Percentiles rank a stretch among this genome's conserved stretches.
phyloP scores from a whole-genome alignment of 768 basidiomycete species.

The Cystobasidium onofrii region DNA sequence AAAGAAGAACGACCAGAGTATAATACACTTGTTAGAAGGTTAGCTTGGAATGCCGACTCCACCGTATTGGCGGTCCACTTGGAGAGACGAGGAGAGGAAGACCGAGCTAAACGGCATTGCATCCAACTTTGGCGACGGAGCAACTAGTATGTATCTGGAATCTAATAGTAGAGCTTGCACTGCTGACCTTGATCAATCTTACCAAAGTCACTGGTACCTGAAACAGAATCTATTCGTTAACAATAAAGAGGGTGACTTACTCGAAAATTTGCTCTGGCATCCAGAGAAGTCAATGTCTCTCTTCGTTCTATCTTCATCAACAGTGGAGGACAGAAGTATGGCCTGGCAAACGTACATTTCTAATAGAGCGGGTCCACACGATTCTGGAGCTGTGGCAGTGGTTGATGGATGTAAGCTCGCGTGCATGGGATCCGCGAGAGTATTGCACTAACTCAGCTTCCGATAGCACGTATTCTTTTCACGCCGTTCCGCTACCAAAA shows the following conservation, averaged over 20 bases:
- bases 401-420: slow-evolving; percentile 67
- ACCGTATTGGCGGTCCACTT: slow-evolving; percentile 78
- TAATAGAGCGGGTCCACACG: slow-evolving; percentile 54
- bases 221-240: slow-evolving; percentile 70
- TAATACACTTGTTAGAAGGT: slow-evolving; percentile 65
- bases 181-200: neutral
- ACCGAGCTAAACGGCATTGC: slow-evolving; percentile 48
- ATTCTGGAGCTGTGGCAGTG: slow-evolving; percentile 80
- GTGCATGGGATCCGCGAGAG: neutral
- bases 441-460: slow-evolving; percentile 49
- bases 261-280: slow-evolving; percentile 65
- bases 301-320: slow-evolving; percentile 48
- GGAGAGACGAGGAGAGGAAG: slow-evolving; percentile 55
- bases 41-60: slow-evolving; percentile 83
- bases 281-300: slow-evolving; percentile 65
- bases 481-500: slow-evolving; percentile 92
- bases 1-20: slow-evolving; percentile 47
- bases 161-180: neutral
- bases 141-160: slow-evolving; percentile 55
- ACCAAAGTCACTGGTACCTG: slow-evolving; percentile 71
- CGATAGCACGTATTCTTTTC: slow-evolving; percentile 54
- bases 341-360: slow-evolving; percentile 72
- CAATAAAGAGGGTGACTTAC: neutral
- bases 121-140: slow-evolving; percentile 91
- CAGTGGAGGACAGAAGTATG: slow-evolving; percentile 54